Evolutionary conservation across 345 rosid species (phyloP), one percentile per base, ranked within the genome.

Genomic region (Noccaea caerulescens): DNA sequence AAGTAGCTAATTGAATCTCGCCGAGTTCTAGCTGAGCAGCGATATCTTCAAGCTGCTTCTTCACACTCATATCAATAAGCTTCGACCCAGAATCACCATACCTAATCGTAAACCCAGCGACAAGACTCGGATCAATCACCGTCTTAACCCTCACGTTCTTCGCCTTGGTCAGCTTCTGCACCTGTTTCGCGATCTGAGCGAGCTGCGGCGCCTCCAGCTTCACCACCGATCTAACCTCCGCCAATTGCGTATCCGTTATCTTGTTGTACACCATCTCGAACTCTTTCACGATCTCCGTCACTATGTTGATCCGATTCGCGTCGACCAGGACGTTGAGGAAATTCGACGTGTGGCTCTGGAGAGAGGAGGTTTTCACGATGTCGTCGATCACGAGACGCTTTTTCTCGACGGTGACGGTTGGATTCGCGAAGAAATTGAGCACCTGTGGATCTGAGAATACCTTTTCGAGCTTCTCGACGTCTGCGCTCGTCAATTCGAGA

Each of bases 41-140:
- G 45, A 93, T 89, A 72, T 93, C 97, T 49, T 89, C 94, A 75
- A 93, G 81, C 83, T 93, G 98, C 72, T 85, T 93, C 94, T 87
- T 91, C 25, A 89, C 97, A 63, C 98, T 93, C 98, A 91, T 81
- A 57, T 93, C 98, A 73, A 93, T 91, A 45, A 89, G 63, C 80
- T 87, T 93, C 0, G 98, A 93, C 16, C 97, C 97, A 0, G 86
- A 63, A 8, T 7, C 72, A 30, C 98, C 98, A 47, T 86, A 93
- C 79, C 94, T 65, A 46, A 93, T 82, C 0, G 98, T 93, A 76
- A 93, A 93, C 16, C 98, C 98, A 9, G 97, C 98, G 1, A 93
- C 91, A 78, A 93, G 79, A 55, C 83, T 82, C 55, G 94, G 87
- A 57, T 91, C 98, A 32, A 87, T 83, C 23, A 74, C 74, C 1